phyloP scores from a whole-genome alignment of 2,329 filamentous ascomycete species.

The Myriosclerotinia duriaeana region DNA sequence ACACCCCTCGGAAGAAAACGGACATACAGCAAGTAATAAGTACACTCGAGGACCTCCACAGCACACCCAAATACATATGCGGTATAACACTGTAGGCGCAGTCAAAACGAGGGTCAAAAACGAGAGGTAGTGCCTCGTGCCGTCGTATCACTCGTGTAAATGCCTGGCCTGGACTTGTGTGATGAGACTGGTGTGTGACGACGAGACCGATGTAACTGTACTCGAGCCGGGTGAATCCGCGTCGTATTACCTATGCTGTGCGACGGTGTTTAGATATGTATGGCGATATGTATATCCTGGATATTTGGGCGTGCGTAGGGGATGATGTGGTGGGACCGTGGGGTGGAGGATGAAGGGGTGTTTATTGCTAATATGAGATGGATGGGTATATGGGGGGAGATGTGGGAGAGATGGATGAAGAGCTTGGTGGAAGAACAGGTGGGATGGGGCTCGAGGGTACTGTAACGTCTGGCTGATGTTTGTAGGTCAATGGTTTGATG shows the following conservation, averaged over 20 bases:
- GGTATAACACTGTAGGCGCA: no score
- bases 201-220: neutral
- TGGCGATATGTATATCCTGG: neutral
- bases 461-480: constrained; percentile 10
- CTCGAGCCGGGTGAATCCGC: constrained; percentile 2
- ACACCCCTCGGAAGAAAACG: no score
- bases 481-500: neutral
- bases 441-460: neutral
- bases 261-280: neutral
- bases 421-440: neutral
- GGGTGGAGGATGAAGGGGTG: neutral
- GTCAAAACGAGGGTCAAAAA: neutral
- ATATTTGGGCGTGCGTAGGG: no score
- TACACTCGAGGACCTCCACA: no score
- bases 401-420: neutral
- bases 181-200: neutral
- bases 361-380: neutral
- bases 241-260: constrained; percentile 7
- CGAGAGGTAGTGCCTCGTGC: no score
- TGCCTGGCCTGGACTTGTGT: no score
- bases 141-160: neutral
- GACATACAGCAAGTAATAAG: no score
- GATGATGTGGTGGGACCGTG: neutral
- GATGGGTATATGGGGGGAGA: no score
- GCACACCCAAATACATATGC: no score